A percentile compares a stretch with the other conserved stretches of the same genome.
Evolutionary conservation across 495 filamentous ascomycete species (phyloP).

Genomic region (Hypoxylon trugodes): DNA sequence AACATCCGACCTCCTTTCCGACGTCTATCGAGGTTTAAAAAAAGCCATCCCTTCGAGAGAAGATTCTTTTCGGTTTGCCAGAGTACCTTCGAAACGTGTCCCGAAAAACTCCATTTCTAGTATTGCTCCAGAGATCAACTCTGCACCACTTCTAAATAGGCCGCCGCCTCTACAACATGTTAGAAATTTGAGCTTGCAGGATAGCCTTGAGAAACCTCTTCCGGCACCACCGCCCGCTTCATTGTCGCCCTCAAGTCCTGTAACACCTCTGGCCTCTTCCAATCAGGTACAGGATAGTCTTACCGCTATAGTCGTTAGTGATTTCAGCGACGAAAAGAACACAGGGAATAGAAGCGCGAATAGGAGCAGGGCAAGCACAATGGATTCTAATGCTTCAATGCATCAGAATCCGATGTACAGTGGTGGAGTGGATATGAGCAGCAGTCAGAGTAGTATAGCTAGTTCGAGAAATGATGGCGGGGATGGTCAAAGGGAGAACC

Average conservation of each 20-base stretch:
- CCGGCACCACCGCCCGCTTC: slow-evolving; percentile 57
- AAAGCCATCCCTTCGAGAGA: slow-evolving; percentile 56
- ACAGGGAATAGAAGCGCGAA: slow-evolving; percentile 55
- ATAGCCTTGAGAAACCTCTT: slow-evolving; percentile 61
- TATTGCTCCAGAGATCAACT: slow-evolving; percentile 34
- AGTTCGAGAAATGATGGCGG: slow-evolving; percentile 51
- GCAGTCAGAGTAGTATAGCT: slow-evolving; percentile 66
- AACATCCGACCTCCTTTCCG: slow-evolving; percentile 55
- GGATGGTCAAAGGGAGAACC: slow-evolving; percentile 57
- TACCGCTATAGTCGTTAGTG: slow-evolving; percentile 42
- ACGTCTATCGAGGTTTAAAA: slow-evolving; percentile 60
- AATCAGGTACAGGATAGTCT: slow-evolving; percentile 3
- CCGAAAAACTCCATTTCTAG: slow-evolving; percentile 39
- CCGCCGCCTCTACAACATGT: slow-evolving; percentile 53
- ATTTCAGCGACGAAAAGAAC: slow-evolving; percentile 29
- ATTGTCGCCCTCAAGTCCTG: slow-evolving; percentile 49
- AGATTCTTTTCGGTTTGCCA: slow-evolving; percentile 41
- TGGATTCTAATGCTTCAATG: slow-evolving; percentile 67
- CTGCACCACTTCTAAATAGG: slow-evolving; percentile 40
- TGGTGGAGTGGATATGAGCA: slow-evolving; percentile 52
- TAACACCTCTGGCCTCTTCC: slow-evolving; percentile 38
- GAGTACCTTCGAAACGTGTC: slow-evolving; percentile 44
- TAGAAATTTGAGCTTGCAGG: slow-evolving; percentile 57
- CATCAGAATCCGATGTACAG: slow-evolving; percentile 55
- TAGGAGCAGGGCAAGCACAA: slow-evolving; percentile 65